These are phyloP conservation scores for Tremellales sp. DNA, from an alignment of 1,284 basidiomycete genomes.

Conservation along the genomic window DNA sequence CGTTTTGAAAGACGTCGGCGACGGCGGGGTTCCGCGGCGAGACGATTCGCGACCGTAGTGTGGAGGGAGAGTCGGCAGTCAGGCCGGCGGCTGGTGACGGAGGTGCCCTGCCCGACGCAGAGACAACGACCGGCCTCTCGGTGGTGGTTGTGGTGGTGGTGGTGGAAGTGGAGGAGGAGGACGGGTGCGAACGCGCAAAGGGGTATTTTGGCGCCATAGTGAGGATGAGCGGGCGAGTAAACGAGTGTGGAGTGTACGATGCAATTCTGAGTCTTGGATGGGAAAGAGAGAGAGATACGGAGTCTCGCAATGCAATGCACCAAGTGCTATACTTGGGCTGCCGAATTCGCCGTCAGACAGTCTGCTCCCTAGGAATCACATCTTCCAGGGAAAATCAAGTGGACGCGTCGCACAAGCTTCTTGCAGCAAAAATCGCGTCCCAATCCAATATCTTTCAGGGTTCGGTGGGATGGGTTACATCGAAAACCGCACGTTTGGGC, in stretches of 20 bases:
- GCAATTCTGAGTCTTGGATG: background rate
- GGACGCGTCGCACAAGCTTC: no score
- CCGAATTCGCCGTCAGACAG: no score
- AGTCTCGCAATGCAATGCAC: no score
- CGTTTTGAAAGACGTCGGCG: conserved; percentile 18
- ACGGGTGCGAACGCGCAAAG: conserved; percentile 21
- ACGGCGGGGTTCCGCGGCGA: conserved; percentile 18
- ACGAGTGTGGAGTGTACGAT: background rate
- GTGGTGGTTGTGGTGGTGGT: conserved; percentile 5
- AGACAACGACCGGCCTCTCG: conserved; percentile 19
- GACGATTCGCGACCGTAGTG: conserved; percentile 21
- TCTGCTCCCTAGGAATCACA: no score
- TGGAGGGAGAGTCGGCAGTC: conserved; percentile 18
- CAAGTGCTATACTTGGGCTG: no score
- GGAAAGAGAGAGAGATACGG: conserved; percentile 18
- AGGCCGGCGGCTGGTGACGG: conserved; percentile 19
- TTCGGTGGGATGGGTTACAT: no score
- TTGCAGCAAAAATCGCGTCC: no score
- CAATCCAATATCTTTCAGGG: no score
- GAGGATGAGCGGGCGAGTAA: conserved; percentile 1
- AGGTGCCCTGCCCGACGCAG: conserved; percentile 20
- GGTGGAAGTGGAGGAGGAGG: conserved; percentile 11
- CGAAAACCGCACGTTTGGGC: no score
- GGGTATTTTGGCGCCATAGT: conserved; percentile 26
- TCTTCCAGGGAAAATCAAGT: no score